phyloP scores from a whole-genome alignment of 2,329 filamentous ascomycete species.

The Paecilomyces niveus region DNA sequence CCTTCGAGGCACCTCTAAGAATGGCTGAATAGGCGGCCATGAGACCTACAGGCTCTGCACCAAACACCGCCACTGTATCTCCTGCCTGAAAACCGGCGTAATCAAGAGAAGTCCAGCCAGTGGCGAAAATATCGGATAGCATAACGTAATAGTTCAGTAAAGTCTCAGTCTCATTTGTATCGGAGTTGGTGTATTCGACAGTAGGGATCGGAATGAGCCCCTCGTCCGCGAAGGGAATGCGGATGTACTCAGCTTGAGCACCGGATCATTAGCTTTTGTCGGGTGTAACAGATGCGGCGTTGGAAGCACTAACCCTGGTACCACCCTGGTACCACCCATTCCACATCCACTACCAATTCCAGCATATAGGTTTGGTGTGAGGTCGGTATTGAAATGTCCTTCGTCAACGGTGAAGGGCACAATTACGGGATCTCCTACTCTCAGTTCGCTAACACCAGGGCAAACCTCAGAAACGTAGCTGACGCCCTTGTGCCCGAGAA shows the following conservation, averaged over 20 bases:
- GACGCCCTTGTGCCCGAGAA: slow-evolving; percentile 14
- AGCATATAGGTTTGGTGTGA: neutral
- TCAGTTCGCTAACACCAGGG: slow-evolving; percentile 5
- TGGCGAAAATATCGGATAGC: slow-evolving; percentile 32
- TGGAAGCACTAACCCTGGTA: too few relatives aligned
- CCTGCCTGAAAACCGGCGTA: slow-evolving; percentile 33
- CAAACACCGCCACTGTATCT: slow-evolving; percentile 57
- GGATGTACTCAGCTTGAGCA: slow-evolving; percentile 14
- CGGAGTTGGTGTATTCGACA: neutral
- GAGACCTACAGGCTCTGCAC: slow-evolving; percentile 56
- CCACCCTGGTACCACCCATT: too few relatives aligned
- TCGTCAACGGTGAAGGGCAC: slow-evolving; percentile 9
- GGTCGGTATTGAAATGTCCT: slow-evolving; percentile 4
- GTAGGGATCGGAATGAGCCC: slow-evolving; percentile 9
- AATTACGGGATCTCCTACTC: slow-evolving; percentile 15
- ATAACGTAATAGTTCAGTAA: too few relatives aligned
- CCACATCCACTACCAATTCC: too few relatives aligned
- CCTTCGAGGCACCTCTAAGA: slow-evolving; percentile 52
- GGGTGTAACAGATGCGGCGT: too few relatives aligned
- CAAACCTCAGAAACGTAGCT: slow-evolving; percentile 13
- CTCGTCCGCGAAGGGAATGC: slow-evolving; percentile 12
- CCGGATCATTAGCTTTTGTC: too few relatives aligned
- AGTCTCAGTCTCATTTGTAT: slow-evolving; percentile 7
- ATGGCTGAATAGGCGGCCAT: slow-evolving; percentile 59
- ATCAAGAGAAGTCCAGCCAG: slow-evolving; percentile 30